These are phyloP conservation scores for Alternaria alternata DNA, from an alignment of 2,329 filamentous ascomycete species.

Conservation along the genomic window DNA sequence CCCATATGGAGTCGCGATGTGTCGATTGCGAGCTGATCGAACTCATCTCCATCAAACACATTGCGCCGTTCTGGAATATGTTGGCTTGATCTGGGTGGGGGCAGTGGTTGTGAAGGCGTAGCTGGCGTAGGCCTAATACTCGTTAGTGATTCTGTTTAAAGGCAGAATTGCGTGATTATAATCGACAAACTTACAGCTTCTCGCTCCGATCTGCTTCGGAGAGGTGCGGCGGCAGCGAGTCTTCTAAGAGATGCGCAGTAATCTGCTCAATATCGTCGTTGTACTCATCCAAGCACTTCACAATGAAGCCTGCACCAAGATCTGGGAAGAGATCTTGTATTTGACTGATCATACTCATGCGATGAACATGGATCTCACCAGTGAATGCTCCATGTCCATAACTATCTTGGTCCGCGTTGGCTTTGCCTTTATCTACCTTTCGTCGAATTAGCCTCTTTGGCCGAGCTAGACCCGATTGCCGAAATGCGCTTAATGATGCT, in stretches of 20 bases:
- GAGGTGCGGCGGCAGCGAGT: conserved; percentile 75
- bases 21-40: conserved; percentile 73
- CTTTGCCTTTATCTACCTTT: conserved; percentile 74
- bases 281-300: conserved; percentile 81
- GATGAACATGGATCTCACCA: conserved; percentile 74
- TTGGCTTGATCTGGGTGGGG: conserved; percentile 68
- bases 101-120: conserved; percentile 39
- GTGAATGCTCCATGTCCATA: conserved; percentile 46
- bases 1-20: conserved; percentile 79
- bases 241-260: conserved; percentile 81
- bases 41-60: conserved; percentile 77
- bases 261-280: conserved; percentile 78
- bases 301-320: conserved; percentile 81
- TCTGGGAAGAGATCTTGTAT: conserved; percentile 95
- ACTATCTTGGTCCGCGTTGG: conserved; percentile 47
- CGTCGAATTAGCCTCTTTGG: conserved; percentile 62
- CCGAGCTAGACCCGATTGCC: conserved; percentile 61
- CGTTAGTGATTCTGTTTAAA: conserved; percentile 19
- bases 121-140: conserved; percentile 25
- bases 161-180: not conserved
- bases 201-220: conserved; percentile 69
- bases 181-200: conserved; percentile 58
- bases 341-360: conserved; percentile 83
- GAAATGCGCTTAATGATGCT: conserved; percentile 66
- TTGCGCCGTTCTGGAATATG: conserved; percentile 69